These are phyloP conservation scores for Spinellus fusiger DNA, from an alignment of 192 early-diverging fungal genomes.

Conservation along the genomic window DNA sequence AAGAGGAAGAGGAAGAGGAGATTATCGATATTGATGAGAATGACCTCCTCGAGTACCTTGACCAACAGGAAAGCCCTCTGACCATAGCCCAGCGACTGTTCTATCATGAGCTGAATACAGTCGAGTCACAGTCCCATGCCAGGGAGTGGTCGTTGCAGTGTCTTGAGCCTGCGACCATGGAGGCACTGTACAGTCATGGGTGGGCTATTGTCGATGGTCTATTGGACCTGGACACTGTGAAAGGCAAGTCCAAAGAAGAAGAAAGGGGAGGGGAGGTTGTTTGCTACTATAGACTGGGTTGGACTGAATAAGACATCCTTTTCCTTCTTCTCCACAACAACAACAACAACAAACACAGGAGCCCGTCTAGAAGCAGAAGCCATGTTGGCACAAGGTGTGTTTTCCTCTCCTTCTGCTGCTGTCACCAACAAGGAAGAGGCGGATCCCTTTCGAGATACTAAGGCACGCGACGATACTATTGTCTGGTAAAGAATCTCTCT, in stretches of 20 bases:
- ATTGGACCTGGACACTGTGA: constrained; percentile 30
- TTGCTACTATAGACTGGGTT: background rate
- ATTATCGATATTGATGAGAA: constrained; percentile 47
- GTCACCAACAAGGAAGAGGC: constrained; percentile 23
- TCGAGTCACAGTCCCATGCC: constrained; percentile 4
- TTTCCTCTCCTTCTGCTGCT: constrained; percentile 31
- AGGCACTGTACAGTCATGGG: constrained; percentile 38
- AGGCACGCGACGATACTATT: constrained; percentile 45
- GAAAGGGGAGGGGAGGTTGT: background rate
- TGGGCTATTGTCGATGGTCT: constrained; percentile 35
- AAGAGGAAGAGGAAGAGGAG: constrained; percentile 36
- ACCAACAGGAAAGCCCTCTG: constrained; percentile 35
- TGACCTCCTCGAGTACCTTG: constrained; percentile 40
- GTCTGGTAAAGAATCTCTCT: constrained; percentile 28
- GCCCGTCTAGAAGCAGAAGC: constrained; percentile 29
- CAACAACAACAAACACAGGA: background rate
- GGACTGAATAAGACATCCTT: background rate
- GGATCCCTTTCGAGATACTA: constrained; percentile 41
- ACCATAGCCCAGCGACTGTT: constrained; percentile 37
- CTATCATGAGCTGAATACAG: constrained; percentile 36
- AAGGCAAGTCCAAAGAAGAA: constrained; percentile 11
- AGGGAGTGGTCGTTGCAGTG: constrained; percentile 20
- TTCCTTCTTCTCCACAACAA: background rate
- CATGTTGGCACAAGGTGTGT: constrained; percentile 32
- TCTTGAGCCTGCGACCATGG: constrained; percentile 24